Evolutionary conservation across 2,329 filamentous ascomycete genomes (phyloP), one percentile per base, ranked within the genome.

Genomic region (Berkeleyomyces basicola): DNA sequence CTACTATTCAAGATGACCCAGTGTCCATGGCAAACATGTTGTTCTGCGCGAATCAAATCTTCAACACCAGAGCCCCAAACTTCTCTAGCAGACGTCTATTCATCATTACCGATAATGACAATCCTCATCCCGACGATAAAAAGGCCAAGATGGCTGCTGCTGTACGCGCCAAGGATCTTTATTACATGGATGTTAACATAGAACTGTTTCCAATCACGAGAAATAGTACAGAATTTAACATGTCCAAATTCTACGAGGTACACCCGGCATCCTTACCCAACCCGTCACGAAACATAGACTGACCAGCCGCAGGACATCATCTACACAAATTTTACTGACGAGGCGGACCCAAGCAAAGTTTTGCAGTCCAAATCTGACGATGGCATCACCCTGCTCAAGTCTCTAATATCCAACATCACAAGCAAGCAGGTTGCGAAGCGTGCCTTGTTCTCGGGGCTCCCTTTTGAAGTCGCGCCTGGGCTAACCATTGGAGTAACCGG

Each of bases 31-130:
- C 88, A 7, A 95, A 91, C 68, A 80, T 99, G 2, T 78, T 99
- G 1, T 96, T 96, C 71, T 95, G 91, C 68, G 92, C 90, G 44
- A 97, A 97, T 67, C 90, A 96, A 70, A 88, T 97, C 60, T 96
- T 99, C 71, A 96, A 91, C 0, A 96, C 89, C 2, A 95, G 88
- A 71, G 91, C 93, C 0, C 85, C 93, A 16, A 97, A 96, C 70
- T 97, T 97, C 72, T 86, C 89, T 3, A 97, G 92, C 4, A 80
- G 92, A 65, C 83, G 93, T 42, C 75, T 99, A n/a, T 99, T 99
- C 74, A 83, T 99, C 66, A 89, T 99, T 63, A 97, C 93, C 0
- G 90, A 97, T 72, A 89, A 95, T 67, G 93, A 97, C 71, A 81
- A 90, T 67, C 93, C 93, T 3, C 88, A 95, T 70, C 75, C 77